Conservation (phyloP, 768 basidiomycete genomes). For the Hortiboletus campestris region DNA sequence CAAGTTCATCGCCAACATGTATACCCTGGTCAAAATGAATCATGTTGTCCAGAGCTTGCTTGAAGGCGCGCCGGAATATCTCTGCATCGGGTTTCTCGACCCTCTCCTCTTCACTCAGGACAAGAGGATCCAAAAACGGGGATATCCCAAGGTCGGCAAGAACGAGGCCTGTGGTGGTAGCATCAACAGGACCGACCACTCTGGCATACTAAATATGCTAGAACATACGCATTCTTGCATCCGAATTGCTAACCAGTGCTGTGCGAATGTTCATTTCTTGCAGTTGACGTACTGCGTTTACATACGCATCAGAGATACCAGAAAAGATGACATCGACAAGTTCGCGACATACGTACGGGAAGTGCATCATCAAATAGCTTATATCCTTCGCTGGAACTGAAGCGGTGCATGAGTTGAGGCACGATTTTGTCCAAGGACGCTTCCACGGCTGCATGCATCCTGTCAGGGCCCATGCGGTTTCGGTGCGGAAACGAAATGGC, state of each 20-base stretch:
- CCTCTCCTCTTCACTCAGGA: conserved; percentile 70
- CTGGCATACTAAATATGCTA: background rate
- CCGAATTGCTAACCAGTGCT: conserved; percentile 71
- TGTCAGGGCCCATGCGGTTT: conserved; percentile 20
- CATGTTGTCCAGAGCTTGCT: background rate
- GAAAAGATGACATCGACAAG: background rate
- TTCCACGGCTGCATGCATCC: conserved; percentile 47
- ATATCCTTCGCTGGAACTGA: conserved; percentile 73
- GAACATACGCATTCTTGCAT: conserved; percentile 64
- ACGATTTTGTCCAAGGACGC: conserved; percentile 55
- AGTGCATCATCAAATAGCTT: conserved; percentile 52
- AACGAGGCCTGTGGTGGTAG: conserved; percentile 38
- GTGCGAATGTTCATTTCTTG: conserved; percentile 46
- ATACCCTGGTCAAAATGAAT: conserved; percentile 40
- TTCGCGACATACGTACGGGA: conserved; percentile 40
- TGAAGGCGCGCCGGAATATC: conserved; percentile 53
- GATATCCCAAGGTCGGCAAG: conserved; percentile 62
- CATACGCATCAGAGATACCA: conserved; percentile 6
- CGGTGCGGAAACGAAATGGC: conserved; percentile 13
- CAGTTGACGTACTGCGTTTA: conserved; percentile 43
- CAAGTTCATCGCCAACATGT: conserved; percentile 76
- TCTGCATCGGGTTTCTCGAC: conserved; percentile 64
- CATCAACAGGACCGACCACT: conserved; percentile 1
- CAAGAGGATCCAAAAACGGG: conserved; percentile 45
- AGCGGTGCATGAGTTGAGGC: conserved; percentile 57